These are phyloP conservation scores for Planoprotostelium fungivorum DNA, from an alignment of 78 protist species.

Conservation along the genomic window DNA sequence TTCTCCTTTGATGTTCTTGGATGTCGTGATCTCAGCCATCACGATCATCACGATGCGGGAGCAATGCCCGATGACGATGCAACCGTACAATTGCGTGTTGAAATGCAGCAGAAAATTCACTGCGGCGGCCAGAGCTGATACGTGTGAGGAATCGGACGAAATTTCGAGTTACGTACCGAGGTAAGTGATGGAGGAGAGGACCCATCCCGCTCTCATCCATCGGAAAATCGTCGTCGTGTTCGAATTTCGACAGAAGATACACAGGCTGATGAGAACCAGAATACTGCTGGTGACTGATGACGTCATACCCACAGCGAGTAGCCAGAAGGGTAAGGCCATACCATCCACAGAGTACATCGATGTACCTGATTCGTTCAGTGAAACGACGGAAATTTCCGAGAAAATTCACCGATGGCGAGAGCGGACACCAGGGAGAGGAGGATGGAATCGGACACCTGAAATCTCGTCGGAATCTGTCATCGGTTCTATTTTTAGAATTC, in stretches of 20 bases:
- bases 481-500: background rate
- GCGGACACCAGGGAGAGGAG: background rate
- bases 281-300: background rate
- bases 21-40: background rate
- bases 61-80: background rate
- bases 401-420: background rate
- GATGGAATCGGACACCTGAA: background rate
- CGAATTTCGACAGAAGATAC: background rate
- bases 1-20: background rate
- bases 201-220: background rate
- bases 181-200: background rate
- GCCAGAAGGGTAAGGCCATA: background rate
- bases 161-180: background rate
- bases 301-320: background rate
- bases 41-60: background rate
- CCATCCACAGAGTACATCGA: background rate
- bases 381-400: background rate
- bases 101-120: background rate
- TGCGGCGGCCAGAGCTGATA: background rate
- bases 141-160: background rate
- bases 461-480: too few relatives aligned
- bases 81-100: background rate
- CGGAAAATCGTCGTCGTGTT: background rate
- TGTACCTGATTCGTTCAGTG: background rate
- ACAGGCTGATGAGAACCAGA: background rate